A percentile compares a stretch with the other conserved stretches of the same genome.
These are phyloP conservation scores for Balamuthia mandrillaris DNA, from an alignment of 208 protist species.

Conservation along the genomic window DNA sequence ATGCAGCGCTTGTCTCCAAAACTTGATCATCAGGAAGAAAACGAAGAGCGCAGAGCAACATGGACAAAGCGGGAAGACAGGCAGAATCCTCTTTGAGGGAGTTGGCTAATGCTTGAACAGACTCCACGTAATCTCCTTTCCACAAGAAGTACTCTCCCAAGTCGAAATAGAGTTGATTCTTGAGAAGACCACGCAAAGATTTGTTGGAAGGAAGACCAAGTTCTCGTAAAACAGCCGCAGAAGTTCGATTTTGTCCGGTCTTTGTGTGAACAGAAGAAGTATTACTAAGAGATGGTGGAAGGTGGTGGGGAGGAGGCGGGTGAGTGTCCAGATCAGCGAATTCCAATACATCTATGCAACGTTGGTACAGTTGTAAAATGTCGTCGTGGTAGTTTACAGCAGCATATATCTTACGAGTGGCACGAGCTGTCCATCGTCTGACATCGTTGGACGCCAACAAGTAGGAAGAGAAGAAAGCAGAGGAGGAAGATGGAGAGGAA, in stretches of 20 bases:
- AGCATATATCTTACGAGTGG: conserved; percentile 19
- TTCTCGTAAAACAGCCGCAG: too few species aligned
- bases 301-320: background rate
- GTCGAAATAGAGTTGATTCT: conserved; percentile 27
- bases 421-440: too few species aligned
- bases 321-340: conserved; percentile 33
- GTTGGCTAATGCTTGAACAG: background rate
- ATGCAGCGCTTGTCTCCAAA: background rate
- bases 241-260: too few species aligned
- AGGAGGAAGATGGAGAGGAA: background rate
- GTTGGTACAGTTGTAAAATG: conserved; percentile 21
- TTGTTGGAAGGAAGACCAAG: too few species aligned
- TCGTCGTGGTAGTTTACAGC: conserved; percentile 37
- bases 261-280: too few species aligned
- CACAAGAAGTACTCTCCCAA: conserved; percentile 36
- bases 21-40: background rate
- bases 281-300: too few species aligned
- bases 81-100: conserved; percentile 23
- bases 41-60: conserved; percentile 19
- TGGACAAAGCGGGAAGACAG: background rate
- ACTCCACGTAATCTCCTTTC: conserved; percentile 29
- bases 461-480: background rate
- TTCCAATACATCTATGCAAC: conserved; percentile 35
- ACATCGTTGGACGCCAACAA: background rate
- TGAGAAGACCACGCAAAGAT: too few species aligned